Percentiles rank a stretch among this genome's conserved stretches.
Evolutionary conservation across 495 filamentous ascomycete species (phyloP).

Genomic region (Penicillium steckii): DNA sequence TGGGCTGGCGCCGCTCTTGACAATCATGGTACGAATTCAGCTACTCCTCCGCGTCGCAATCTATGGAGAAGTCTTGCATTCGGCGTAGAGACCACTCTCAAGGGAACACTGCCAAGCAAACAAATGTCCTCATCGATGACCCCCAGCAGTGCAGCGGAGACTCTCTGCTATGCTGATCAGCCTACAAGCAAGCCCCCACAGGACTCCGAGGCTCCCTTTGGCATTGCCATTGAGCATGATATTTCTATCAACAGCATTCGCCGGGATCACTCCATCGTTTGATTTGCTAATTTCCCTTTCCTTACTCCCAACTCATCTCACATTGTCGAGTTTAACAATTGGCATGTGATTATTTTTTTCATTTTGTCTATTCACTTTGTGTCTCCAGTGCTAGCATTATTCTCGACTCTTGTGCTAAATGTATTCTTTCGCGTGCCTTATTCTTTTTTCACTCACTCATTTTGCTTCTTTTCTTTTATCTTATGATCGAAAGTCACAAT

Average conservation of each 20-base stretch:
- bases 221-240: constrained; percentile 36
- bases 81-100: constrained; percentile 15
- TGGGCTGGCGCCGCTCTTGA: constrained; percentile 60
- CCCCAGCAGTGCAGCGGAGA: constrained; percentile 16
- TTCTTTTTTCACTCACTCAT: too few relatives aligned
- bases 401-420: too few relatives aligned
- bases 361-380: too few relatives aligned
- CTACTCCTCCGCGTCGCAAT: constrained; percentile 17
- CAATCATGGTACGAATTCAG: constrained; percentile 8
- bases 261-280: constrained; percentile 10
- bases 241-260: constrained; percentile 25
- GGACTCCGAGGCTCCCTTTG: constrained; percentile 19
- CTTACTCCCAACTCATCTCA: not conserved
- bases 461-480: too few relatives aligned
- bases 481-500: too few relatives aligned
- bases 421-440: too few relatives aligned
- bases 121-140: constrained; percentile 11
- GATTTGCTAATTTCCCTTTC: not conserved
- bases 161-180: constrained; percentile 32
- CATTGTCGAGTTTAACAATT: not conserved
- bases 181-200: constrained; percentile 9
- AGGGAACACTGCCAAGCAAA: constrained; percentile 8
- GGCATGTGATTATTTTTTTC: not conserved
- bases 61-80: constrained; percentile 28
- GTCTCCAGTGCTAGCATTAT: too few relatives aligned